phyloP scores from a whole-genome alignment of 164 flowering plant species.

The Magnolia changhungtana region DNA sequence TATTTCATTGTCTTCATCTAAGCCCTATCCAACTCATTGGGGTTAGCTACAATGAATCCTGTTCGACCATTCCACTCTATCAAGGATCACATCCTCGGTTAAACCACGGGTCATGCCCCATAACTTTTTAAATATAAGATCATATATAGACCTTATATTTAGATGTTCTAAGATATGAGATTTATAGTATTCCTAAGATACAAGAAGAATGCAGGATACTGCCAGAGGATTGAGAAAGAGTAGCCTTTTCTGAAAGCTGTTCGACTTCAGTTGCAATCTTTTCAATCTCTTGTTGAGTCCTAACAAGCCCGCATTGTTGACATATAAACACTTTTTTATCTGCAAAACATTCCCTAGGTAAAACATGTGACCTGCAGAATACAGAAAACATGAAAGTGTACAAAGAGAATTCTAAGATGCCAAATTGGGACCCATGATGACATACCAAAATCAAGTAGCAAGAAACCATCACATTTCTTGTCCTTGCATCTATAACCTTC shows the following conservation, averaged over 20 bases:
- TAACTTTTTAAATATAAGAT: too few species aligned
- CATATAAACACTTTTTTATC: constrained; percentile 68
- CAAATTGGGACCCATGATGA: not conserved
- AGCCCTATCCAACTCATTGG: too few species aligned
- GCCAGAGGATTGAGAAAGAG: constrained; percentile 33
- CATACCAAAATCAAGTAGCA: constrained; percentile 80
- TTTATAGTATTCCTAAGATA: too few species aligned
- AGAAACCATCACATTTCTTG: constrained; percentile 59
- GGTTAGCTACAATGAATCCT: too few species aligned
- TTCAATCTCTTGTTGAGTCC: constrained; percentile 62
- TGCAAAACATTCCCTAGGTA: constrained; percentile 27
- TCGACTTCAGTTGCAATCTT: constrained; percentile 46
- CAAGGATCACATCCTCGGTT: too few species aligned
- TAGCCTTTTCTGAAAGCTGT: constrained; percentile 48
- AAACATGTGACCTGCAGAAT: not conserved
- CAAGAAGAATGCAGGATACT: constrained; percentile 50
- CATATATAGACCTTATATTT: too few species aligned
- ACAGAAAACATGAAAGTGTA: not conserved
- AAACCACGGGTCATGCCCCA: too few species aligned
- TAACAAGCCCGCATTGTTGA: constrained; percentile 71
- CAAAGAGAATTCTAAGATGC: not conserved
- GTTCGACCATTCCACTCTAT: too few species aligned
- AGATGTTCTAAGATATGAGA: too few species aligned
- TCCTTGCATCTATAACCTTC: constrained; percentile 87
- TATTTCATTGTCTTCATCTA: too few species aligned